phyloP scores from a whole-genome alignment of 305 asterid species.

The Fraxinus greggii region DNA sequence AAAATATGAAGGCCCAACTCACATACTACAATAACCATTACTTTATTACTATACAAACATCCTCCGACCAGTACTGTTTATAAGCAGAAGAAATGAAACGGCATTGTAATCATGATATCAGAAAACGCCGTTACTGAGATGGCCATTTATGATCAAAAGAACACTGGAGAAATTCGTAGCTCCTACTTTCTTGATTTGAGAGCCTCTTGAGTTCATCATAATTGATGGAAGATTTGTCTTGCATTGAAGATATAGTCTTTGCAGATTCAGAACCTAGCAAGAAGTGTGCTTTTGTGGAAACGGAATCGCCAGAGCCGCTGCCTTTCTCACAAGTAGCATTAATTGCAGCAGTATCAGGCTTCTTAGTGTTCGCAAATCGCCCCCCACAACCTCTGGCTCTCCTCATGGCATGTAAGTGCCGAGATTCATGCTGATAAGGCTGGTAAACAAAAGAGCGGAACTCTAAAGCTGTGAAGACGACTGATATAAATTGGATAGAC shows the following conservation, averaged over 20 bases:
- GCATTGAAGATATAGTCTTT: background rate
- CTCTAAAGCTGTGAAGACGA: background rate
- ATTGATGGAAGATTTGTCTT: conserved; percentile 7
- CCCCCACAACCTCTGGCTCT: conserved; percentile 53
- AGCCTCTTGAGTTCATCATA: background rate
- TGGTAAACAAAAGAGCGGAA: conserved; percentile 17
- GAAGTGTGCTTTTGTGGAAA: background rate
- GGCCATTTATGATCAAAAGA: background rate
- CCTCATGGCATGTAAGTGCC: conserved; percentile 51
- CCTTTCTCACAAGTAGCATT: conserved; percentile 19
- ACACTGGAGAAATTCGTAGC: background rate
- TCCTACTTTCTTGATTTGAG: background rate
- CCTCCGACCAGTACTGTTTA: background rate
- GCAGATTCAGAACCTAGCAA: conserved; percentile 15
- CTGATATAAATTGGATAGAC: background rate
- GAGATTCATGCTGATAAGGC: conserved; percentile 63
- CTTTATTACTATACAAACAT: background rate
- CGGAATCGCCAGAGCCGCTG: conserved; percentile 7
- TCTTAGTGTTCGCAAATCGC: conserved; percentile 43
- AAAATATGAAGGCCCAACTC: background rate
- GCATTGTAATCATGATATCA: background rate
- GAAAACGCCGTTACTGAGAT: background rate
- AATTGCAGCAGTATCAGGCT: conserved; percentile 1
- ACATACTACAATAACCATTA: background rate
- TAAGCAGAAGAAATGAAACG: background rate